A percentile compares a stretch with the other conserved stretches of the same genome.
Conservation (phyloP, 208 protist genomes). For the Leishmania tarentolae region DNA sequence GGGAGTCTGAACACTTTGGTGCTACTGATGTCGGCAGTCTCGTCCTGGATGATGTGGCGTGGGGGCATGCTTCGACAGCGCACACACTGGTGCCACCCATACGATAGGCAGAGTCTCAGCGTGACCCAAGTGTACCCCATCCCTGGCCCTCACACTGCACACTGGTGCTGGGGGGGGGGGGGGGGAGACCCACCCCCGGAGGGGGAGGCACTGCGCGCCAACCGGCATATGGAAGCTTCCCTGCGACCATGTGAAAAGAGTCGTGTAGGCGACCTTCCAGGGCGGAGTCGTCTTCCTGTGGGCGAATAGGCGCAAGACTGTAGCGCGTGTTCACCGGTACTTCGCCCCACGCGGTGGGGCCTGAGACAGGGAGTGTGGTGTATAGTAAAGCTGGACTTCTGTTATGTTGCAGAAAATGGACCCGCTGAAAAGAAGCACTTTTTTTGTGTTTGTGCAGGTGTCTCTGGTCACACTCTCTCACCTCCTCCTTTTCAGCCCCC, state of each 20-base stretch:
- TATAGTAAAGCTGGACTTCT: not conserved
- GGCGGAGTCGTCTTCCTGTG: not conserved
- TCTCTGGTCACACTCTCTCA: too few relatives aligned
- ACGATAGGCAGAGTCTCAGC: not conserved
- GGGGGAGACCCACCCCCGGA: not conserved
- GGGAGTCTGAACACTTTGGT: not conserved
- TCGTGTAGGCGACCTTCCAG: not conserved
- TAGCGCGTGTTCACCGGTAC: not conserved
- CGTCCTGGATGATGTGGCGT: not conserved
- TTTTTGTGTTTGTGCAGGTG: not conserved
- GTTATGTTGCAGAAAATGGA: not conserved
- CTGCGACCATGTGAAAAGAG: not conserved
- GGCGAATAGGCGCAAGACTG: not conserved
- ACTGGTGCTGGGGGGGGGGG: not conserved
- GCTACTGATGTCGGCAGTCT: not conserved
- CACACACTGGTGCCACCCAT: not conserved
- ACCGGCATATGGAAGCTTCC: not conserved
- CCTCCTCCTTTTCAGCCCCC: too few relatives aligned
- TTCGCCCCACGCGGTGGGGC: not conserved
- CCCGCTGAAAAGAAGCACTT: not conserved
- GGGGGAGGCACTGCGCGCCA: not conserved
- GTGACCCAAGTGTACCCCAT: not conserved
- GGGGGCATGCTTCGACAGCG: not conserved
- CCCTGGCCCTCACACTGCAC: not conserved
- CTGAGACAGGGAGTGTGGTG: not conserved